These are phyloP conservation scores for Aspergillus quadricinctus DNA, from an alignment of 2,329 filamentous ascomycete genomes.

Conservation along the genomic window DNA sequence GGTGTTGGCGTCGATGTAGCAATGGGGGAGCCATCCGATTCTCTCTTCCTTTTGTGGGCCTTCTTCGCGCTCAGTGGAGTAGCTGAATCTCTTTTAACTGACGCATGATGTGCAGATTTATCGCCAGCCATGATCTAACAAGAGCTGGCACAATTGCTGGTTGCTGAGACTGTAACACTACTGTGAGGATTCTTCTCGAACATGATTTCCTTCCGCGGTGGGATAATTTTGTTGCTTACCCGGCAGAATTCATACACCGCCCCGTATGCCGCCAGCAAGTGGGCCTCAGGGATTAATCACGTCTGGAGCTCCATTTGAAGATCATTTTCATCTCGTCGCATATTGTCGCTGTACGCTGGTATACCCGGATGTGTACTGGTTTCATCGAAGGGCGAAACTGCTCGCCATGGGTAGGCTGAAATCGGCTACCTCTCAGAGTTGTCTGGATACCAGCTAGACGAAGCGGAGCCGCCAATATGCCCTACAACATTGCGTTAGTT, in stretches of 20 bases:
- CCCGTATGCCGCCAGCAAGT: conserved; percentile 11
- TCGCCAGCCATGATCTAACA: conserved; percentile 41
- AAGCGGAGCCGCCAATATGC: conserved; percentile 46
- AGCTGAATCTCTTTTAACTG: conserved; percentile 26
- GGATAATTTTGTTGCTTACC: conserved; percentile 18
- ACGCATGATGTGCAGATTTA: conserved; percentile 46
- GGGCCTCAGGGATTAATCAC: conserved; percentile 7
- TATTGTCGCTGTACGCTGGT: not conserved
- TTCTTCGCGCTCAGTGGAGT: conserved; percentile 19
- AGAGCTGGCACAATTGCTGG: conserved; percentile 19
- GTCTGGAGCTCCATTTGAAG: not conserved
- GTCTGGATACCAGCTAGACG: conserved; percentile 12
- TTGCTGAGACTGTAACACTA: not conserved
- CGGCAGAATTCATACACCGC: conserved; percentile 22
- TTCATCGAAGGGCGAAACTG: not conserved
- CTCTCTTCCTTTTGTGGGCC: conserved; percentile 33
- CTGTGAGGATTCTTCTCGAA: conserved; percentile 13
- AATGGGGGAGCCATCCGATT: conserved; percentile 21
- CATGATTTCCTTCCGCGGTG: conserved; percentile 16
- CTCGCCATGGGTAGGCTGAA: conserved; percentile 19
- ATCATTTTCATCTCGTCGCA: not conserved
- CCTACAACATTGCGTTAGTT: conserved; percentile 65
- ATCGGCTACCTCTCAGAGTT: not conserved
- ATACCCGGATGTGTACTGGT: not conserved
- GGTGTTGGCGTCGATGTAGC: conserved; percentile 25